Evolutionary conservation across 1,284 basidiomycete genomes (phyloP), one percentile per base, ranked within the genome.

Genomic region (Wolfiporia cocos): DNA sequence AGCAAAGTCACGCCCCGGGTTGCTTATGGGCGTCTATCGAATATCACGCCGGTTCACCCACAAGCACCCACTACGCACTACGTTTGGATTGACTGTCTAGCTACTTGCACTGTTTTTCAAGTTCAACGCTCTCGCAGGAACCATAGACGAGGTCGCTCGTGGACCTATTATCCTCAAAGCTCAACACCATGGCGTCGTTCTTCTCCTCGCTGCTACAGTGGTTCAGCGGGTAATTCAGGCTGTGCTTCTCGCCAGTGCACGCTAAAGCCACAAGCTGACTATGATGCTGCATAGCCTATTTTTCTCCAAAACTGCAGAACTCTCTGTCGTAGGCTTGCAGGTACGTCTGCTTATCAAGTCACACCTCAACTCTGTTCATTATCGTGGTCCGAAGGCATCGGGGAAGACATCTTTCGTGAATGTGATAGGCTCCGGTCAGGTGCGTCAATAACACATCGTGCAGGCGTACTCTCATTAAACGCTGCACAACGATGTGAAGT

Each of bases 371-470:
- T 23, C 14, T 43, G 17, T 22, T 33, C 15, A 23, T 22, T 18
- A 7, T 31, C 15, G 20, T 43, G 41, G 24, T 45, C n/a, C 43
- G 3, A 48, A 94, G 86, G 89, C 91, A 4, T 94, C 92, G 3
- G 92, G 92, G 37, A 95, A 96, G 71, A 95, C 92, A 0, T 92
- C 91, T 19, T 90, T 97, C 42, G 90, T 94, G 39, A 92, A 94
- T 60, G 85, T 95, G 5, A 79, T 97, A 19, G 86, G 85, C 2
- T 86, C 81, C 6, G 90, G 90, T 47, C 91, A 94, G 67, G 84
- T 82, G 49, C 38, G 21, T 35, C 17, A 29, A 40, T 39, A 41
- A 31, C 42, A 36, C 40, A 34, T 37, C 29, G 9, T 11, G 12
- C 21, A 5, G 12, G 36, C 5, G 42, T 19, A 15, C 18, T 38